Base-by-base conservation (phyloP, 2,329 filamentous ascomycete genomes). In the Clonostachys rhizophaga region DNA sequence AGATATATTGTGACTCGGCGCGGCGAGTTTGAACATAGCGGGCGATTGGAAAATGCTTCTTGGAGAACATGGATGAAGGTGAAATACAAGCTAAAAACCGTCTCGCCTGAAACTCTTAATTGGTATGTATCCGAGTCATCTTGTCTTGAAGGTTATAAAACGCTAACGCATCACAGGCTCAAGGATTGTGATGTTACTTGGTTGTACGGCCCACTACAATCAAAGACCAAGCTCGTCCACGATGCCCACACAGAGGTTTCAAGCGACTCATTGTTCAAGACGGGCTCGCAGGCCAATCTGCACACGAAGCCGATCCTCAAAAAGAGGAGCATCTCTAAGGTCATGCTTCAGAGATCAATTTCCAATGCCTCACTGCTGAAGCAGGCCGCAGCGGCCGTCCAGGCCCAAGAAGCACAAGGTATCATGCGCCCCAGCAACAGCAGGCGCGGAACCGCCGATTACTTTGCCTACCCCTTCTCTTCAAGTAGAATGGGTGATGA, bases 111-210 rank as follows among this genome's bases (percentile, higher is more conserved):
- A 66, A 89, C 86, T 3, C 73, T 99, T 48, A 96, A 97, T 68
- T 99, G 94, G 92, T 95, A 69, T 59, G 83, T 75, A 40, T 13
- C 18, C 42, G 47, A 50, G 60, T 72, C 58, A 40, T 34, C 6
- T 30, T 30, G 9, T 45, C 36, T 33, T 20, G 13, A n/a, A 14
- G 34, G 6, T 11, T 10, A 13, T 14, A 4, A 13, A 13, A 1
- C 24, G 24, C 24, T 30, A 30, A 30, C 9, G 4, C 9, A 13
- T 14, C 36, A 30, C 58, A 96, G 91, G 91, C 76, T 96, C 50
- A 99, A 97, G 65, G 94, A 97, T 59, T 94, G 88, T 64, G 92
- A 99, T 66, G 91, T 96, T 33, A 96, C 92, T 41, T 99, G 92
- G 94, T 75, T 99, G 1, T 99, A 97, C 60, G 92, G 92, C 0